phyloP scores from a whole-genome alignment of 148 eudicot genomes.

The Rhododendron kiyosumense region DNA sequence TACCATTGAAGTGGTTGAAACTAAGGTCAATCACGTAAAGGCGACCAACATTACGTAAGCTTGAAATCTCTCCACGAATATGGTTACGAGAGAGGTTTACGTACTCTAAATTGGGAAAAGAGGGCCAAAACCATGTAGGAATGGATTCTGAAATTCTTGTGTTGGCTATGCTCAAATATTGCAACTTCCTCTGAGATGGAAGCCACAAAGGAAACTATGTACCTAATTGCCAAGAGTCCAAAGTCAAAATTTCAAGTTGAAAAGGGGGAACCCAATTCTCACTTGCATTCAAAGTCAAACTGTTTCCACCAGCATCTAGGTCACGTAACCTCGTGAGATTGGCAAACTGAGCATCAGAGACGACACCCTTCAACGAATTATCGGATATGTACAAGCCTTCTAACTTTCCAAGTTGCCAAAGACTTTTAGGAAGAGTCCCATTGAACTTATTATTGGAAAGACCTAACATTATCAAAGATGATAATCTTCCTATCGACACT shows the following conservation, averaged over 20 bases:
- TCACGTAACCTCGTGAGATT: slow-evolving; percentile 7
- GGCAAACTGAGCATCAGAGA: slow-evolving; percentile 17
- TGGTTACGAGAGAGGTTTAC: slow-evolving; percentile 3
- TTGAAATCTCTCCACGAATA: slow-evolving; percentile 7
- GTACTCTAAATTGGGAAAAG: background rate
- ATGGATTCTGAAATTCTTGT: slow-evolving; percentile 11
- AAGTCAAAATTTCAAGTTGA: background rate
- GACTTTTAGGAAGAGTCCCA: slow-evolving; percentile 10
- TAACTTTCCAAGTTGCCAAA: slow-evolving; percentile 19
- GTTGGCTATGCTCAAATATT: background rate
- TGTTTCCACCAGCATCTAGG: slow-evolving; percentile 2
- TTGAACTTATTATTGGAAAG: slow-evolving; percentile 6
- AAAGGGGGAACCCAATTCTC: slow-evolving; percentile 17
- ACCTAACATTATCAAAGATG: background rate
- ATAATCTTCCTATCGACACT: background rate
- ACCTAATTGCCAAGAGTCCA: slow-evolving; percentile 18
- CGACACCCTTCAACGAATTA: slow-evolving; percentile 14
- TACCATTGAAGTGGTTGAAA: background rate
- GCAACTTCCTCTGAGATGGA: background rate
- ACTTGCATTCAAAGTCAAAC: slow-evolving; percentile 3
- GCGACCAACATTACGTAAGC: background rate
- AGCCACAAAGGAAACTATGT: slow-evolving; percentile 6
- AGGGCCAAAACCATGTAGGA: slow-evolving; percentile 2
- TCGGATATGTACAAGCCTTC: background rate
- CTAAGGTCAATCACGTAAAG: background rate